phyloP scores from a whole-genome alignment of 2,329 filamentous ascomycete genomes.

The Orbilia brochopaga region DNA sequence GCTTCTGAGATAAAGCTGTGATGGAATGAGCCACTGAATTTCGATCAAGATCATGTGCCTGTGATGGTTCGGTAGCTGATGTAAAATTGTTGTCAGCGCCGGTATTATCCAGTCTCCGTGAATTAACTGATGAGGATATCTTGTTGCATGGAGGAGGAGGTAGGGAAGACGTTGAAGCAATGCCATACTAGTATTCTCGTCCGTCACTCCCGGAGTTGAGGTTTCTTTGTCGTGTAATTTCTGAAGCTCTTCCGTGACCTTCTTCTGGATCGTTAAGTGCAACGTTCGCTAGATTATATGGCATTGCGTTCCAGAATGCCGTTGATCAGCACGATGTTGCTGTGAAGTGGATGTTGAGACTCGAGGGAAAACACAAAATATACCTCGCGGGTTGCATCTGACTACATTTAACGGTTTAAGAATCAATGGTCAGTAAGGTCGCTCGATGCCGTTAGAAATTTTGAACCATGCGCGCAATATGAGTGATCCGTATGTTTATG shows the following conservation, averaged over 20 bases:
- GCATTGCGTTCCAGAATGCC: neutral
- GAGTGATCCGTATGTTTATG: too few relatives aligned
- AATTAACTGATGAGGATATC: neutral
- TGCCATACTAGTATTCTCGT: conserved; percentile 26
- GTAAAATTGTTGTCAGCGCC: neutral
- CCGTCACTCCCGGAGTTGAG: conserved; percentile 5
- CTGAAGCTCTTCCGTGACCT: conserved; percentile 35
- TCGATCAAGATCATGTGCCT: conserved; percentile 17
- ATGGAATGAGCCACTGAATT: conserved; percentile 32
- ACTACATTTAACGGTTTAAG: conserved; percentile 15
- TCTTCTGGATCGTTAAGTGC: conserved; percentile 28
- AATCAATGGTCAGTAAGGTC: neutral
- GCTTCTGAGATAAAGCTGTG: conserved; percentile 32
- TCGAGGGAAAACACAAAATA: neutral
- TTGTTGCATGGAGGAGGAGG: neutral
- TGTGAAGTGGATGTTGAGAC: neutral
- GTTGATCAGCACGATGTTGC: neutral
- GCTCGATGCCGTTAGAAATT: neutral
- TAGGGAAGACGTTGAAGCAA: neutral
- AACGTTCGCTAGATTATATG: conserved; percentile 7
- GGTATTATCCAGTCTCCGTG: conserved; percentile 3
- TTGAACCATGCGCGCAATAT: neutral
- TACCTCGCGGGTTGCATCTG: conserved; percentile 38
- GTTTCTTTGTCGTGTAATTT: conserved; percentile 34
- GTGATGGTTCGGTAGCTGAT: conserved; percentile 17